Conservation (phyloP, 148 eudicot species). For the Rhododendron ferrugineum region DNA sequence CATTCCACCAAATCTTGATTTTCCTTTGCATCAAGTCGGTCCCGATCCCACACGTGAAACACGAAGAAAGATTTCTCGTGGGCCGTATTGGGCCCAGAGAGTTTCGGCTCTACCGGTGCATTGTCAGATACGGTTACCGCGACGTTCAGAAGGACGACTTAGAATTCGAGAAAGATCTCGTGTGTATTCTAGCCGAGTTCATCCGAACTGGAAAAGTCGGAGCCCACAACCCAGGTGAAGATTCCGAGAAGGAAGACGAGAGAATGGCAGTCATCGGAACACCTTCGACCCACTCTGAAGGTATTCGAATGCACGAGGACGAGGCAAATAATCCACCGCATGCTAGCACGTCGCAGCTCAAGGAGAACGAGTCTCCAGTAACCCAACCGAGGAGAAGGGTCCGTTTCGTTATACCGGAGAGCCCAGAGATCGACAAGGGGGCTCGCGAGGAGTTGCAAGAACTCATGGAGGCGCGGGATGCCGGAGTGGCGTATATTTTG, state of each 20-base stretch:
- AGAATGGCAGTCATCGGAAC: constrained; percentile 79
- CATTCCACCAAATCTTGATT: constrained; percentile 84
- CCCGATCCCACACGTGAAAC: constrained; percentile 72
- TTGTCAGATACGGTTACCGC: constrained; percentile 81
- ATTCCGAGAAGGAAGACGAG: constrained; percentile 29
- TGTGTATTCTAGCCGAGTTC: constrained; percentile 76
- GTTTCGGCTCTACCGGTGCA: constrained; percentile 60
- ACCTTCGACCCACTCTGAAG: constrained; percentile 47
- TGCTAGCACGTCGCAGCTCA: constrained; percentile 38
- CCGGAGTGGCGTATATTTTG: constrained; percentile 78
- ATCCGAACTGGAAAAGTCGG: constrained; percentile 42
- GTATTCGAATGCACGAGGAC: constrained; percentile 43
- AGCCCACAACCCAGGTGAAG: constrained; percentile 17
- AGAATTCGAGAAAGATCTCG: constrained; percentile 78
- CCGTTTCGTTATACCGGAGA: constrained; percentile 68
- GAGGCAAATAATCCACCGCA: constrained; percentile 4
- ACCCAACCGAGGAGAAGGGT: constrained; percentile 52
- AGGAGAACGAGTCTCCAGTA: constrained; percentile 37
- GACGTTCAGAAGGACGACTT: constrained; percentile 83
- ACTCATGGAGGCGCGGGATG: constrained; percentile 86
- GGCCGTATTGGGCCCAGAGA: constrained; percentile 81
- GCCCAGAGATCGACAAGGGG: constrained; percentile 44
- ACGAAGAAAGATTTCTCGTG: constrained; percentile 76
- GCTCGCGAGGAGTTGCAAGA: constrained; percentile 63
- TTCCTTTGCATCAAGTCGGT: constrained; percentile 81